phyloP scores from a whole-genome alignment of 768 basidiomycete genomes.

The Asterophora parasitica region DNA sequence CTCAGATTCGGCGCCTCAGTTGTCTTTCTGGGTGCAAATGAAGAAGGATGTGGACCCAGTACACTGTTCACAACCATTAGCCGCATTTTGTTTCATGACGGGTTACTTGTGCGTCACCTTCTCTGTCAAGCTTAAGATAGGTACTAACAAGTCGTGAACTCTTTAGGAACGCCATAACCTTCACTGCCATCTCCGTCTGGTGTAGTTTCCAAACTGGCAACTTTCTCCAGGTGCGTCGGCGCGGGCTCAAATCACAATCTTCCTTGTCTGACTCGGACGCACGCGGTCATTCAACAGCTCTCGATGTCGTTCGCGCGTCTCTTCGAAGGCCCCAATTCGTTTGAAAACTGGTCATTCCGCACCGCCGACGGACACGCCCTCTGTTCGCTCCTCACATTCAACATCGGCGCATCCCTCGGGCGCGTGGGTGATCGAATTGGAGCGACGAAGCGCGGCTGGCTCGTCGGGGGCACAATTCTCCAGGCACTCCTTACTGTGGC shows the following conservation, averaged over 20 bases:
- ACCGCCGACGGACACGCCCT: slow-evolving; percentile 81
- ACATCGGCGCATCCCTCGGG: slow-evolving; percentile 68
- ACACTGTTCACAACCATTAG: slow-evolving; percentile 46
- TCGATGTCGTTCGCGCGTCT: slow-evolving; percentile 77
- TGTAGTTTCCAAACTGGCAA: slow-evolving; percentile 85
- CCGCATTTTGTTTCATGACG: slow-evolving; percentile 75
- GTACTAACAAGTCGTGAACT: not conserved
- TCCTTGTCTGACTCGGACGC: not conserved
- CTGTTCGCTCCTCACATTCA: slow-evolving; percentile 71
- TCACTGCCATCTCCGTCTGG: slow-evolving; percentile 80
- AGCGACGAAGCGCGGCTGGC: slow-evolving; percentile 67
- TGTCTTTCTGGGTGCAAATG: slow-evolving; percentile 34
- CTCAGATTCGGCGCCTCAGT: not conserved
- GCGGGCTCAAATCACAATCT: not conserved
- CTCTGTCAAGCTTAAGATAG: not conserved
- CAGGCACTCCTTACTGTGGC: slow-evolving; percentile 77
- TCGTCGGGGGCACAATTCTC: slow-evolving; percentile 62
- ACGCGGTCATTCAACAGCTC: slow-evolving; percentile 39
- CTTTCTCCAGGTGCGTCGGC: slow-evolving; percentile 52
- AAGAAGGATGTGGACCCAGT: slow-evolving; percentile 48
- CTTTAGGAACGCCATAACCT: slow-evolving; percentile 62
- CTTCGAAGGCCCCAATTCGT: slow-evolving; percentile 45
- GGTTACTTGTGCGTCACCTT: slow-evolving; percentile 58
- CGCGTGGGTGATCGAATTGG: slow-evolving; percentile 81
- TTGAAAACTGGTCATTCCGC: slow-evolving; percentile 60